Conservation (phyloP, 2,329 filamentous ascomycete species). For the Exutisphaerella laricina region DNA sequence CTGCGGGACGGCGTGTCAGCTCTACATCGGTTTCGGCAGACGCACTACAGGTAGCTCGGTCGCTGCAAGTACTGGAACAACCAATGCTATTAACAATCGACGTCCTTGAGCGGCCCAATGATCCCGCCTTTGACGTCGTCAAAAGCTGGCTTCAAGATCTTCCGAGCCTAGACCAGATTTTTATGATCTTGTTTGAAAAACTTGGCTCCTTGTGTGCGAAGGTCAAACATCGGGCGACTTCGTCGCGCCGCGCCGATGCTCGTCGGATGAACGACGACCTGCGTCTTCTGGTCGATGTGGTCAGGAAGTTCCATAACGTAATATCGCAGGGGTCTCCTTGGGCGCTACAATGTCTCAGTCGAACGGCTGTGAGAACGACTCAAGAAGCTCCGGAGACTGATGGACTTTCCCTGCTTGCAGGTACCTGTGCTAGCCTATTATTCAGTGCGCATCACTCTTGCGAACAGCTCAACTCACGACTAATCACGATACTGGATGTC, state of each 20-base stretch:
- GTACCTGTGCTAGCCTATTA: conserved; percentile 20
- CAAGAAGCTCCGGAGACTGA: conserved; percentile 7
- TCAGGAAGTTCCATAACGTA: conserved; percentile 68
- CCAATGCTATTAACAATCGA: conserved; percentile 80
- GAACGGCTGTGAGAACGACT: background rate
- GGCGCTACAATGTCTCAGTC: conserved; percentile 25
- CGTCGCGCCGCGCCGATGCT: background rate
- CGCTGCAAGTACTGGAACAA: conserved; percentile 62
- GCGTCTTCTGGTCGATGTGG: conserved; percentile 68
- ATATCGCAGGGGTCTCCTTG: conserved; percentile 52
- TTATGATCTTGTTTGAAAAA: conserved; percentile 31
- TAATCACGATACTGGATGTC: conserved; percentile 21
- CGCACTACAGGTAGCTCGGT: conserved; percentile 14
- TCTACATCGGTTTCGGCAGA: conserved; percentile 24
- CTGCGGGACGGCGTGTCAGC: conserved; percentile 27
- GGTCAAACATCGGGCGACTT: background rate
- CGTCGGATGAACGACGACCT: conserved; percentile 14
- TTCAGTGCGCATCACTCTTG: conserved; percentile 14
- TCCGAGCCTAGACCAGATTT: conserved; percentile 47
- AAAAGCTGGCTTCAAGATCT: conserved; percentile 71
- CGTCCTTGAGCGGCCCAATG: conserved; percentile 64
- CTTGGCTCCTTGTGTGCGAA: conserved; percentile 5
- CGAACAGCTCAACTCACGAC: conserved; percentile 12
- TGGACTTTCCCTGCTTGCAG: conserved; percentile 22
- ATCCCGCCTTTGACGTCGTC: conserved; percentile 69